These are phyloP conservation scores for Camelina sativa DNA, from an alignment of 345 rosid species.

Conservation along the genomic window DNA sequence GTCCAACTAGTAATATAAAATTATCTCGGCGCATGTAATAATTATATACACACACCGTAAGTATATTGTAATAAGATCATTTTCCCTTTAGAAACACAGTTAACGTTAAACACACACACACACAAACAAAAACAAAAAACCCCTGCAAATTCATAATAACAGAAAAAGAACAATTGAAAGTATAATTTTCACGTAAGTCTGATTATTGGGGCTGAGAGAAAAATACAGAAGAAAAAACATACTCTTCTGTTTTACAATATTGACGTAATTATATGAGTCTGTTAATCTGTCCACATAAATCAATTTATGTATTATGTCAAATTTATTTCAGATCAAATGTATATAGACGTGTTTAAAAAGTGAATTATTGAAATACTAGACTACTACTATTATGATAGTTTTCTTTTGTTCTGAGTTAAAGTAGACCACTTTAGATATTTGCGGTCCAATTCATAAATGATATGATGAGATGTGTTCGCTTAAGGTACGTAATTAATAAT, in stretches of 20 bases:
- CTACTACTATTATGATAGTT: not conserved
- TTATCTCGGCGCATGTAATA: constrained; percentile 13
- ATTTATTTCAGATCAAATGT: not conserved
- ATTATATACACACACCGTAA: not conserved
- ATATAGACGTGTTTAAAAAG: not conserved
- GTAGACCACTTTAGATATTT: not conserved
- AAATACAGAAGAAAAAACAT: too few species aligned
- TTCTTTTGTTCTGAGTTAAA: not conserved
- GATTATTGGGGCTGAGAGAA: not conserved
- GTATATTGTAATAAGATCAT: not conserved
- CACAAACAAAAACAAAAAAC: too few species aligned
- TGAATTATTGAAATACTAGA: not conserved
- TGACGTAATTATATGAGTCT: not conserved
- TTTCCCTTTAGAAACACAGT: not conserved
- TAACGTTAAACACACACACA: not conserved
- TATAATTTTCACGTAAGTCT: not conserved
- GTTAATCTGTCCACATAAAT: not conserved
- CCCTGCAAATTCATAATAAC: too few species aligned
- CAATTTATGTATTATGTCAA: not conserved
- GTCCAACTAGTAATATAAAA: not conserved
- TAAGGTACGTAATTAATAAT: constrained; percentile 11
- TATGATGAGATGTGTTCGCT: constrained; percentile 22
- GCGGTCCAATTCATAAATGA: constrained; percentile 5
- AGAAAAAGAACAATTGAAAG: not conserved
- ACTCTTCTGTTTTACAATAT: not conserved